phyloP scores from a whole-genome alignment of 1,139 yeast genomes.

The Debaryomyces nepalensis region DNA sequence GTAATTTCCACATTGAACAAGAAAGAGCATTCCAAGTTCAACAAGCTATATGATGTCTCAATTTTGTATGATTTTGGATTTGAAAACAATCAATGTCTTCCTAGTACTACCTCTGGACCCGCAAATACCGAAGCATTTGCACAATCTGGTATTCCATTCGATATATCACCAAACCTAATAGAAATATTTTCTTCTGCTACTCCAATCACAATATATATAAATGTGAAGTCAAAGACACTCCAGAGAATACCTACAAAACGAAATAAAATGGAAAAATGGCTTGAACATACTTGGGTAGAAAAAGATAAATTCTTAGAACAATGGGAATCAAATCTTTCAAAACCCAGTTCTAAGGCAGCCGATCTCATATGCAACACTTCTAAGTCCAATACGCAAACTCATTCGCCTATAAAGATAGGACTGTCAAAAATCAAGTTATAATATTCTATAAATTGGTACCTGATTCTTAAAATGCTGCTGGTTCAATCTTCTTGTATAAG shows the following conservation, averaged over 20 bases:
- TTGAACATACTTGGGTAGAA: conserved; percentile 71
- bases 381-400: conserved; percentile 4
- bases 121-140: neutral
- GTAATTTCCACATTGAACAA: conserved; percentile 51
- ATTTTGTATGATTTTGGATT: conserved; percentile 41
- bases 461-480: neutral
- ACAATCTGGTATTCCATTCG: neutral
- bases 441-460: neutral
- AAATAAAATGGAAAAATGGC: conserved; percentile 65
- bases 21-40: conserved; percentile 35
- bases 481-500: conserved; percentile 38
- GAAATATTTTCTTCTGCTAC: conserved; percentile 54
- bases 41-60: conserved; percentile 57
- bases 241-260: conserved; percentile 56
- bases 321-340: neutral
- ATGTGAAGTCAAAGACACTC: conserved; percentile 52
- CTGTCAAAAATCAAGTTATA: neutral
- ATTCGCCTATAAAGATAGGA: too few relatives aligned
- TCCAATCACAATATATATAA: conserved; percentile 51
- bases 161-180: conserved; percentile 54
- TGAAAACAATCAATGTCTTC: neutral
- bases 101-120: neutral
- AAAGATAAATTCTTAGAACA: conserved; percentile 51
- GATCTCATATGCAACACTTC: neutral
- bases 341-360: neutral